Conservation (phyloP, 2,329 filamentous ascomycete genomes). For the Trichoderma harzianum region DNA sequence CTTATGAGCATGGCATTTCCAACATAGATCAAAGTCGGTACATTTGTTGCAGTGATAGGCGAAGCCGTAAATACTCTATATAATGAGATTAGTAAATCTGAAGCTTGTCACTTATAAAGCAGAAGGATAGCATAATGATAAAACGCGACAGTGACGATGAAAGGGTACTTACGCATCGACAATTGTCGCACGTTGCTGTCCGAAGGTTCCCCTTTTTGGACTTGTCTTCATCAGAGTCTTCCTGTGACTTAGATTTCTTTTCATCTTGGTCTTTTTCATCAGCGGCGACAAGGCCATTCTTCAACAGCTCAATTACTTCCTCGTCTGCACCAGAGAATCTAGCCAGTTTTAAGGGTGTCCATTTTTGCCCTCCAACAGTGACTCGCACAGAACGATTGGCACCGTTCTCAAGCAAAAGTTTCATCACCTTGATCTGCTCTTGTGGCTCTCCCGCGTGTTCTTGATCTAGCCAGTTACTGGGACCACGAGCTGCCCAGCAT, state of each 20-base stretch:
- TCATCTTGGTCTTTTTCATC: not conserved
- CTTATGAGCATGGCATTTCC: conserved; percentile 12
- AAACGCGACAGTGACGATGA: not conserved
- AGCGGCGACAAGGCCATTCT: conserved; percentile 3
- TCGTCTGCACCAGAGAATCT: not conserved
- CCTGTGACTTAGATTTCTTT: not conserved
- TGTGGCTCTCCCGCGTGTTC: not conserved
- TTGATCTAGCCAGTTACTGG: not conserved
- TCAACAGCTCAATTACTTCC: conserved; percentile 13
- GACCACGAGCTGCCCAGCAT: conserved; percentile 17
- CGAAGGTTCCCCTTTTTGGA: conserved; percentile 1
- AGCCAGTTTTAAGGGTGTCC: conserved; percentile 18
- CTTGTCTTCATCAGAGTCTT: conserved; percentile 5
- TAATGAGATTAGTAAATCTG: not conserved
- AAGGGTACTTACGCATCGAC: conserved; percentile 12
- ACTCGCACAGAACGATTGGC: not conserved
- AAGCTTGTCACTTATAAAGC: not conserved
- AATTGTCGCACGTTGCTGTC: conserved; percentile 9
- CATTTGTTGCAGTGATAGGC: conserved; percentile 8
- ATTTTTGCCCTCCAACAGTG: not conserved
- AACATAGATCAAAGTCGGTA: conserved; percentile 13
- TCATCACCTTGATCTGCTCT: conserved; percentile 17
- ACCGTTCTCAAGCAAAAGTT: conserved; percentile 17
- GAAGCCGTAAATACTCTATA: conserved; percentile 14
- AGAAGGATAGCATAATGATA: not conserved